A percentile compares a stretch with the other conserved stretches of the same genome.
Conservation (phyloP, 2,329 filamentous ascomycete species). For the Colletotrichum sp. region DNA sequence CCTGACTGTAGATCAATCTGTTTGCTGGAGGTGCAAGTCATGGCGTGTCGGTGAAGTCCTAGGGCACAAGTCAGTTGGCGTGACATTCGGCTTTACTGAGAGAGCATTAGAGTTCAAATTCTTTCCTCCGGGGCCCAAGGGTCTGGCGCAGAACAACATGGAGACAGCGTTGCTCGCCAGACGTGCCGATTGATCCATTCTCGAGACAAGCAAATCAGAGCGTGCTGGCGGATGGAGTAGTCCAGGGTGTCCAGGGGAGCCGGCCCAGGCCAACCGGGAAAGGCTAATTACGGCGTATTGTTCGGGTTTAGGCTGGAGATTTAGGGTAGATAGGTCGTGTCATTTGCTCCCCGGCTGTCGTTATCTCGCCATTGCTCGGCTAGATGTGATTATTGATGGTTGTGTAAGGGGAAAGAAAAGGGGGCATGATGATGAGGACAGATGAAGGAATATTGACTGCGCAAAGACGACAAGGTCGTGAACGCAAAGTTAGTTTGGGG, state of each 20-base stretch:
- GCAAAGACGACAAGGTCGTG: not conserved
- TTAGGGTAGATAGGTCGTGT: not conserved
- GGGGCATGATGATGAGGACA: too few species aligned
- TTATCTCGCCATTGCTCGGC: not conserved
- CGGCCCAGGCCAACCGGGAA: conserved; percentile 11
- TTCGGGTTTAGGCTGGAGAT: not conserved
- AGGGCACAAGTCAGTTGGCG: not conserved
- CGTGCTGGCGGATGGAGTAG: not conserved
- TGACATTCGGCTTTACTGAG: not conserved
- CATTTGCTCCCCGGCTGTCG: not conserved
- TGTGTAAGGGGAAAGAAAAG: not conserved
- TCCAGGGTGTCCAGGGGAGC: conserved; percentile 4
- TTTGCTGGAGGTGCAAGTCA: not conserved
- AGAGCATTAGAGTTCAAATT: conserved; percentile 2
- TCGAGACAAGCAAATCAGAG: conserved; percentile 7
- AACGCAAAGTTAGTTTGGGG: not conserved
- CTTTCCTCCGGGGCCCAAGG: conserved; percentile 8
- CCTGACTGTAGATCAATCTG: not conserved
- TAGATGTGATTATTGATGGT: not conserved
- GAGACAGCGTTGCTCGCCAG: conserved; percentile 9
- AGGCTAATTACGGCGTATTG: conserved; percentile 16
- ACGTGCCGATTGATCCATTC: conserved; percentile 19
- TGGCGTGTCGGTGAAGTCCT: not conserved
- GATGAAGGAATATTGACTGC: not conserved
- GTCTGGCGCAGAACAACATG: conserved; percentile 2